Base-by-base conservation (phyloP, 2,329 filamentous ascomycete genomes). In the Sclerotinia trifoliorum region DNA sequence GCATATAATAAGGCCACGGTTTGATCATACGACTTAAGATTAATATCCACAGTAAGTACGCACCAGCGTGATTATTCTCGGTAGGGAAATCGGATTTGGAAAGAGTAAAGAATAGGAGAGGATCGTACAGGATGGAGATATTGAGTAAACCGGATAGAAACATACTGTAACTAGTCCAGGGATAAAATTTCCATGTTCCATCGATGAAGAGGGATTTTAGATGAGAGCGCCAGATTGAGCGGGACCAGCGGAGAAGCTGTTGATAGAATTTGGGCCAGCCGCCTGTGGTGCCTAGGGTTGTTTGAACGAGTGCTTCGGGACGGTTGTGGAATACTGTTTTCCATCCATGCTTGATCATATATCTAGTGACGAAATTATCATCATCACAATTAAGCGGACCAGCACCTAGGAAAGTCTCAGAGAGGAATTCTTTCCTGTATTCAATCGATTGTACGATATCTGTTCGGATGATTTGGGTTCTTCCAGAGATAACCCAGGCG, bases 281-380 rank as follows among this genome's bases (percentile, higher is more conserved):
- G 78, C 75, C 69, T 72, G 78, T 80, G 17, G 77, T 78, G 32
- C 86, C 86, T 2, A 89, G 77, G 0, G 81, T 83, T 0, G 86
- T 89, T 68, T 82, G 78, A 46, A 89, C 78, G 0, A 80, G 77
- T 0, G 82, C 79, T 2, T 85, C 80, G 0, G 78, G 72, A 5
- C 80, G 79, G 68, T 83, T 81, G 73, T 90, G 86, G 63, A 89
- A 83, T 57, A 81, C 80, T 68, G 88, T 82, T 10, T 81, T 78
- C 80, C 81, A 87, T n/a, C 80, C 81, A 7, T 81, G 75, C 13
- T 78, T 78, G 54, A 85, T 81, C 7, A 83, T 79, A 70, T 81
- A 85, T 15, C 87, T 80, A 0, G 86, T 89, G 48, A 85, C 78
- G 72, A 83, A 88, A 75, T 89, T 89, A 78, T 90, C 87, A 68